Percentiles rank a stretch among this genome's conserved stretches.
These are phyloP conservation scores for Yarrowia phangngaensis DNA, from an alignment of 805 yeast genomes.

Conservation along the genomic window DNA sequence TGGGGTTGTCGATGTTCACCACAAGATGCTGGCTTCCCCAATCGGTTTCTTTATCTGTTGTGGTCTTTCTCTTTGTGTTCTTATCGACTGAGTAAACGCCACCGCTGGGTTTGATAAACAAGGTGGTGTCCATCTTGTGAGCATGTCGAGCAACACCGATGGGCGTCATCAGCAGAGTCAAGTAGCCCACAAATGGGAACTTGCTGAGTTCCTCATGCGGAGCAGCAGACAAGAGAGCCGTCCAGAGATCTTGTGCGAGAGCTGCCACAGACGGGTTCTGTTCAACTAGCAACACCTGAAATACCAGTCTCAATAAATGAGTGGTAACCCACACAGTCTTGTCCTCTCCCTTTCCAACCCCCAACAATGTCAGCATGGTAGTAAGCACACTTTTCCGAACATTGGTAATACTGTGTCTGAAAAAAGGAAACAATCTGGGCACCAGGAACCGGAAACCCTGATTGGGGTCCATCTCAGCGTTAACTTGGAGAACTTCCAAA, in stretches of 20 bases:
- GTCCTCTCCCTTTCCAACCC: slow-evolving; percentile 42
- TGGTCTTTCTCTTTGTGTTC: slow-evolving; percentile 15
- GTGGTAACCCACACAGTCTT: slow-evolving; percentile 72
- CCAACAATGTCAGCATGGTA: slow-evolving; percentile 71
- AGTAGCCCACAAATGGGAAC: slow-evolving; percentile 29
- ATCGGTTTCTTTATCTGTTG: slow-evolving; percentile 10
- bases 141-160: slow-evolving; percentile 88
- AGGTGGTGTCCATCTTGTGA: slow-evolving; percentile 73
- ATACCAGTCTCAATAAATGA: slow-evolving; percentile 66
- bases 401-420: slow-evolving; percentile 87
- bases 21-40: slow-evolving; percentile 26
- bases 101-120: slow-evolving; percentile 79
- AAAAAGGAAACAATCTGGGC: slow-evolving; percentile 88
- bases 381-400: slow-evolving; percentile 85
- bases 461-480: slow-evolving; percentile 49
- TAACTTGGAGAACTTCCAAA: slow-evolving; percentile 61
- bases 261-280: slow-evolving; percentile 71
- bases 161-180: slow-evolving; percentile 80
- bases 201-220: slow-evolving; percentile 34
- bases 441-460: slow-evolving; percentile 68
- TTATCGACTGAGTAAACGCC: slow-evolving; percentile 37
- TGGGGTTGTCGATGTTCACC: slow-evolving; percentile 89
- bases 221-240: slow-evolving; percentile 44
- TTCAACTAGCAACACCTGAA: slow-evolving; percentile 84
- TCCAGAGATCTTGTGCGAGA: slow-evolving; percentile 61